These are phyloP conservation scores for Lachancea sp. DNA, from an alignment of 805 yeast species.

Conservation along the genomic window DNA sequence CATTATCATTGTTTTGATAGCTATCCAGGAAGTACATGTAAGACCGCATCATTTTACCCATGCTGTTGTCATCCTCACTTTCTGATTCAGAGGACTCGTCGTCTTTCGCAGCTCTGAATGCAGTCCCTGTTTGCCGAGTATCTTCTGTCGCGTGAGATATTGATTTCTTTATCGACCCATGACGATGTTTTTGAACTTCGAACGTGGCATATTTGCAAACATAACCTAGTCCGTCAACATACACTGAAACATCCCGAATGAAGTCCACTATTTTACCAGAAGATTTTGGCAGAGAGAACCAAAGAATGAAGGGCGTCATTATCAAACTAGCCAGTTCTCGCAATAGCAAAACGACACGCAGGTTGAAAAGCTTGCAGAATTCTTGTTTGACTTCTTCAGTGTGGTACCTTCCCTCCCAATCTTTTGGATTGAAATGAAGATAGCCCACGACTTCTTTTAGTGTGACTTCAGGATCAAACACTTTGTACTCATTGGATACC, in stretches of 20 bases:
- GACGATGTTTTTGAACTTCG: slow-evolving; percentile 58
- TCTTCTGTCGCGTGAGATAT: slow-evolving; percentile 21
- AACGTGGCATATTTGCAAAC: slow-evolving; percentile 94
- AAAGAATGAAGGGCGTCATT: slow-evolving; percentile 82
- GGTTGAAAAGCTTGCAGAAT: slow-evolving; percentile 70
- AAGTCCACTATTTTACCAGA: slow-evolving; percentile 81
- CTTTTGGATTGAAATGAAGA: slow-evolving; percentile 83
- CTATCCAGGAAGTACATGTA: slow-evolving; percentile 83
- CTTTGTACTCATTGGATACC: slow-evolving; percentile 55
- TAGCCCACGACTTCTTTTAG: slow-evolving; percentile 70
- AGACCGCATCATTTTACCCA: slow-evolving; percentile 87
- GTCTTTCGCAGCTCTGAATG: slow-evolving; percentile 10
- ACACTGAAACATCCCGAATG: slow-evolving; percentile 81
- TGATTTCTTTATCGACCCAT: slow-evolving; percentile 31
- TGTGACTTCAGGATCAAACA: slow-evolving; percentile 93
- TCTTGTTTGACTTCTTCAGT: slow-evolving; percentile 78
- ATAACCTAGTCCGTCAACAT: slow-evolving; percentile 91
- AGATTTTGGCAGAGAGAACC: slow-evolving; percentile 71
- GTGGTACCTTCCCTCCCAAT: slow-evolving; percentile 83
- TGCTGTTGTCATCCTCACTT: slow-evolving; percentile 37
- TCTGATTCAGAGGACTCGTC: slow-evolving; percentile 13
- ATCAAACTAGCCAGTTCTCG: slow-evolving; percentile 78
- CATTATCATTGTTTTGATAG: slow-evolving; percentile 49
- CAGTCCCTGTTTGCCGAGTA: slow-evolving; percentile 10
- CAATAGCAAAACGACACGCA: slow-evolving; percentile 61